Conservation (phyloP, 192 early-diverging fungal genomes). For the Coemansia sp. region DNA sequence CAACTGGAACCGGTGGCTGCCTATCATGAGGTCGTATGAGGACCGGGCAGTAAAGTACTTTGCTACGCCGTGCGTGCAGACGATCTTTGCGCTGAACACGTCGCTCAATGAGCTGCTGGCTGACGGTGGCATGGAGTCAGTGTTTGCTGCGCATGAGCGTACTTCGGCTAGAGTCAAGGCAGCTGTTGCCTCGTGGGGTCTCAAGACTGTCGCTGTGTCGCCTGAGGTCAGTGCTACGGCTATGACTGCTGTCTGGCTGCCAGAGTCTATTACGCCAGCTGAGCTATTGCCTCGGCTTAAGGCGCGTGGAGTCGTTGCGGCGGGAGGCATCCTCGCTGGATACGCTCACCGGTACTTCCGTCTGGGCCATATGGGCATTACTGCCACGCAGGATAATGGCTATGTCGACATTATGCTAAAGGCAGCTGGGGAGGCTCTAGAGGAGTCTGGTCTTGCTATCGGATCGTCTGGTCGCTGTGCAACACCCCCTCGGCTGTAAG, state of each 20-base stretch:
- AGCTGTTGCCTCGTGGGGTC: slow-evolving; percentile 65
- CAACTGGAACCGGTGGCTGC: slow-evolving; percentile 94
- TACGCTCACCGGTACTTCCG: slow-evolving; percentile 93
- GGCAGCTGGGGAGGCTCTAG: slow-evolving; percentile 63
- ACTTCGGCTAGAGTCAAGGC: slow-evolving; percentile 78
- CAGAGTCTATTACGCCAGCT: slow-evolving; percentile 73
- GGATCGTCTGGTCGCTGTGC: slow-evolving; percentile 24
- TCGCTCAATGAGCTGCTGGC: slow-evolving; percentile 79
- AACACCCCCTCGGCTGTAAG: slow-evolving; percentile 43
- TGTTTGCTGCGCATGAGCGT: slow-evolving; percentile 78
- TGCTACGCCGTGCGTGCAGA: slow-evolving; percentile 95
- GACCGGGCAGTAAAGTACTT: slow-evolving; percentile 91
- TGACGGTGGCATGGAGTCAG: slow-evolving; percentile 66
- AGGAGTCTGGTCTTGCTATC: slow-evolving; percentile 47
- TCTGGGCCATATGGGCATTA: slow-evolving; percentile 87
- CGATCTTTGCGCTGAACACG: slow-evolving; percentile 84
- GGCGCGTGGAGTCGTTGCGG: slow-evolving; percentile 81
- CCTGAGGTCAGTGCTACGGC: slow-evolving; percentile 69
- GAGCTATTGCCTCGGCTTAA: slow-evolving; percentile 81
- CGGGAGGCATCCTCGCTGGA: slow-evolving; percentile 86
- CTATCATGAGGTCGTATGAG: slow-evolving; percentile 97
- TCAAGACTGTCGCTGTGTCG: slow-evolving; percentile 70
- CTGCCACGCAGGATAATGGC: slow-evolving; percentile 68
- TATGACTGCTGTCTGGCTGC: slow-evolving; percentile 89
- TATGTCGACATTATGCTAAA: slow-evolving; percentile 70